phyloP scores from a whole-genome alignment of 495 filamentous ascomycete genomes.

The Hypoxylon fuscum region DNA sequence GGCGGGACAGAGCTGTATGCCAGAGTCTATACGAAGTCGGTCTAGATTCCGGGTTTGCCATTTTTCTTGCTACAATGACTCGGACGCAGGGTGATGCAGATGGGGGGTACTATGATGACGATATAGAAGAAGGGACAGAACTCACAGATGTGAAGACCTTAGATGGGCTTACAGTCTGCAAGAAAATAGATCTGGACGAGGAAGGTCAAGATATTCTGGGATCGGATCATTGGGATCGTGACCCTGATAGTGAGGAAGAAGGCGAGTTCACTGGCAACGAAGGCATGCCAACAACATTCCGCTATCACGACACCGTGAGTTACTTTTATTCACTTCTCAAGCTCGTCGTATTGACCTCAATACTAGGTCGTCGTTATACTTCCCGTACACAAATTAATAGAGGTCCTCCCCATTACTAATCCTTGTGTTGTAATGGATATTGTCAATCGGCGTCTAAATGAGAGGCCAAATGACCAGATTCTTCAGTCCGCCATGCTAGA shows the following conservation, averaged over 20 bases:
- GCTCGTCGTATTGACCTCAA: neutral
- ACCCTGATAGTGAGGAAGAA: conserved; percentile 12
- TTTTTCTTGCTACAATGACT: conserved; percentile 18
- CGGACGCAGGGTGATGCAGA: conserved; percentile 5
- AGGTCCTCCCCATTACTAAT: neutral
- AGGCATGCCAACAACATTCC: conserved; percentile 13
- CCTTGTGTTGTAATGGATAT: neutral
- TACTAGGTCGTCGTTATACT: conserved; percentile 18
- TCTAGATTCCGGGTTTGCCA: conserved; percentile 7
- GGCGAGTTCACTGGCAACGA: conserved; percentile 25
- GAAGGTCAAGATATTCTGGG: conserved; percentile 9
- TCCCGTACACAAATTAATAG: neutral
- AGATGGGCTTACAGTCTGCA: conserved; percentile 6
- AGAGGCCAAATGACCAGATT: neutral
- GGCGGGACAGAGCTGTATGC: conserved; percentile 48
- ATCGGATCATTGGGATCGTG: conserved; percentile 12
- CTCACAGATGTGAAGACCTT: conserved; percentile 12
- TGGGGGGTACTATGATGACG: neutral
- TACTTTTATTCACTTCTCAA: neutral
- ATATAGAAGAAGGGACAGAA: neutral
- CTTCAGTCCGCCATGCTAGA: neutral
- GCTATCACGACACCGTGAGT: conserved; percentile 31
- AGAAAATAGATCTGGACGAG: neutral
- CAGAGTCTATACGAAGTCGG: conserved; percentile 13
- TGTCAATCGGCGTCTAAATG: neutral